Conservation (phyloP, 2,329 filamentous ascomycete species). For the Orbilia oligospora region DNA sequence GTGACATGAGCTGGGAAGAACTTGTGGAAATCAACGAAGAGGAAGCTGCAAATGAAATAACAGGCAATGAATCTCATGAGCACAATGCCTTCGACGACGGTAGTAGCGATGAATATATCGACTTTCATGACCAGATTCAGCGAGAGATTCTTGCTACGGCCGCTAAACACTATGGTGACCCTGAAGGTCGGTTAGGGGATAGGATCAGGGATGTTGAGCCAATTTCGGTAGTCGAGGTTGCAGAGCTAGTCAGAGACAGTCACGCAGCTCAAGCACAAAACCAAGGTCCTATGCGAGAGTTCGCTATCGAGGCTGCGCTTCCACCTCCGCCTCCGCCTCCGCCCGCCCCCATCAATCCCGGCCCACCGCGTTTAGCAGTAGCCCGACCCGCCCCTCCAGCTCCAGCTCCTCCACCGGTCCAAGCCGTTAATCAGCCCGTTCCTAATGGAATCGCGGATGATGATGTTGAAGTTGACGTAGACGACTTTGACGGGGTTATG, state of each 20-base stretch:
- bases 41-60: slow-evolving; percentile 35
- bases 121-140: slow-evolving; percentile 59
- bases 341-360: slow-evolving; percentile 26
- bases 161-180: slow-evolving; percentile 42
- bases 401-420: slow-evolving; percentile 16
- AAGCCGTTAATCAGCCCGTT: slow-evolving; percentile 35
- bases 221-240: slow-evolving; percentile 43
- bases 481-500: slow-evolving; percentile 95
- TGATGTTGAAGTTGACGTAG: slow-evolving; percentile 77
- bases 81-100: slow-evolving; percentile 40
- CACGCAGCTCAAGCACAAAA: slow-evolving; percentile 26
- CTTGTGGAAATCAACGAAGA: slow-evolving; percentile 48
- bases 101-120: slow-evolving; percentile 60
- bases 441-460: slow-evolving; percentile 60
- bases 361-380: background rate
- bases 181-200: slow-evolving; percentile 39
- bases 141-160: slow-evolving; percentile 56
- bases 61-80: slow-evolving; percentile 50
- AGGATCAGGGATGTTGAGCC: slow-evolving; percentile 51
- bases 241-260: slow-evolving; percentile 47
- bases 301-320: background rate
- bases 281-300: background rate
- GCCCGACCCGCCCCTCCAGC: slow-evolving; percentile 33
- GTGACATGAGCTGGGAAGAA: slow-evolving; percentile 59
- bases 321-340: background rate